phyloP scores from a whole-genome alignment of 305 asterid genomes.

The Fraxinus nigra region DNA sequence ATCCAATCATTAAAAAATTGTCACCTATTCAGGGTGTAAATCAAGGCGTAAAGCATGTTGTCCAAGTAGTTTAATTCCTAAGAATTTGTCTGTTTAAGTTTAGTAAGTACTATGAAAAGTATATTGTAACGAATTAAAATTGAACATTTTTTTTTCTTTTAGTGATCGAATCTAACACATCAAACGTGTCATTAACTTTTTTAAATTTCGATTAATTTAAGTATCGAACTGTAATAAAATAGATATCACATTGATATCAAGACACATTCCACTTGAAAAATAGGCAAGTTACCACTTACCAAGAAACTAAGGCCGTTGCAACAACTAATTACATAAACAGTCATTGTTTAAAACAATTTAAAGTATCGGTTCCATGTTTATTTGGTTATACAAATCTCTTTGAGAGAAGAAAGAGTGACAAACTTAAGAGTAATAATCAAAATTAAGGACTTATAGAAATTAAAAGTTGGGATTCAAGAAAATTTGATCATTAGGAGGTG shows the following conservation, averaged over 20 bases:
- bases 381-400: constrained; percentile 18
- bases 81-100: neutral
- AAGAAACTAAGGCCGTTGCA: neutral
- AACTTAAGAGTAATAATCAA: constrained; percentile 3
- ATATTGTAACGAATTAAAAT: neutral
- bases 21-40: neutral
- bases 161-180: neutral
- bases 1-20: neutral
- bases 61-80: neutral
- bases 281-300: neutral
- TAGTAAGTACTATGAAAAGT: too few relatives aligned
- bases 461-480: constrained; percentile 20
- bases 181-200: neutral
- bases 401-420: constrained; percentile 6
- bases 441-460: neutral
- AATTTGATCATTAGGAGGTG: constrained; percentile 37
- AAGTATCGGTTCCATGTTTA: neutral
- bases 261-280: neutral
- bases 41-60: neutral
- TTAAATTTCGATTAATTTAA: neutral
- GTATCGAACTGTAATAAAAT: neutral
- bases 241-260: neutral
- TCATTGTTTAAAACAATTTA: neutral
- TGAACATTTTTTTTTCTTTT: neutral
- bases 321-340: neutral